A percentile compares a stretch with the other conserved stretches of the same genome.
These are phyloP conservation scores for slime mould (Dictyostelium discoideum) DNA, from an alignment of 78 protist species.

Conservation along the genomic window dicty_2.7 NC_007088.5:6468001-6468500, in stretches of 20 bases:
- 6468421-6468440: too few relatives aligned
- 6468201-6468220: not conserved
- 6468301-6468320: not conserved
- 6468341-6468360: not conserved
- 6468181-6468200: not conserved
- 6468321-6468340: not conserved
- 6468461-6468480: too few relatives aligned
- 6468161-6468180: not conserved
- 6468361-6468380: too few relatives aligned
- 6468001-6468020: not conserved
- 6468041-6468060: not conserved
- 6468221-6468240: not conserved
- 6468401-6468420: too few relatives aligned
- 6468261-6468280: not conserved
- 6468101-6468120: not conserved
- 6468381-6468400: too few relatives aligned
- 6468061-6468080: not conserved
- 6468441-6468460: too few relatives aligned
- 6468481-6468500: too few relatives aligned
- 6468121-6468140: too few relatives aligned
- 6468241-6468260: not conserved
- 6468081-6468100: not conserved
- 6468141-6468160: too few relatives aligned
- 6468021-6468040: not conserved
- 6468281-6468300: not conserved